Base-by-base conservation (phyloP, 2,329 filamentous ascomycete genomes). In the Alternaria sp. region DNA sequence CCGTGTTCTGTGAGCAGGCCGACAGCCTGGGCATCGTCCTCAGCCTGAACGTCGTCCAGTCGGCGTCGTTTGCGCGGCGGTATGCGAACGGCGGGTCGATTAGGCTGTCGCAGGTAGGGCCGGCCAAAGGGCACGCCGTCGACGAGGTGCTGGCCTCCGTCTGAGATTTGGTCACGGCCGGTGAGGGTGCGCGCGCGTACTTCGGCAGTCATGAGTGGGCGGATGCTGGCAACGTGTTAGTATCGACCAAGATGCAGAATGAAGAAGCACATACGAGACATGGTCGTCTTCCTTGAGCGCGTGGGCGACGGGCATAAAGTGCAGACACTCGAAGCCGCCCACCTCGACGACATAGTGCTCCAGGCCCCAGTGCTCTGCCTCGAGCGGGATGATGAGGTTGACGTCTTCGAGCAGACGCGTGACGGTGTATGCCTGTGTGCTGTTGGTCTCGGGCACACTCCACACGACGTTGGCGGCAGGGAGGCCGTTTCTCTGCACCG, bases 321-420 rank as follows among this genome's bases (percentile, higher is more conserved):
- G 94, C 58, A 97, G 80, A 70, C 92, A 95, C 79, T 98, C 94
- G 67, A 92, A 97, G 46, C 86, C 88, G 18, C 79, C 82, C 4
- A 97, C 84, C 78, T 96, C 92, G 30, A 97, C 92, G 9, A 87
- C 87, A 78, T 98, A 98, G 75, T 97, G 92, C 72, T 97, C 94
- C 4, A 97, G 81, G 0, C 92, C 93, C 92, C 93, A 97, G 61
- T 93, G 84, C 41, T 85, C 85, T 58, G 89, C 89, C 80, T 97
- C 93, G 0, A 98, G 86, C 0, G 94, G 93, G 2, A 97, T 82
- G 16, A 91, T 85, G 44, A 92, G 87, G 78, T 96, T 94, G 67
- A 97, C 84, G 62, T 92, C 86, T 65, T 91, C 88, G 38, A 97
- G 83, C 2, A 97, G 86, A 67, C 90, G 88, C 30, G 91, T 86